phyloP scores from a whole-genome alignment of 306 rosid species.

The Lagenaria siceraria region DNA sequence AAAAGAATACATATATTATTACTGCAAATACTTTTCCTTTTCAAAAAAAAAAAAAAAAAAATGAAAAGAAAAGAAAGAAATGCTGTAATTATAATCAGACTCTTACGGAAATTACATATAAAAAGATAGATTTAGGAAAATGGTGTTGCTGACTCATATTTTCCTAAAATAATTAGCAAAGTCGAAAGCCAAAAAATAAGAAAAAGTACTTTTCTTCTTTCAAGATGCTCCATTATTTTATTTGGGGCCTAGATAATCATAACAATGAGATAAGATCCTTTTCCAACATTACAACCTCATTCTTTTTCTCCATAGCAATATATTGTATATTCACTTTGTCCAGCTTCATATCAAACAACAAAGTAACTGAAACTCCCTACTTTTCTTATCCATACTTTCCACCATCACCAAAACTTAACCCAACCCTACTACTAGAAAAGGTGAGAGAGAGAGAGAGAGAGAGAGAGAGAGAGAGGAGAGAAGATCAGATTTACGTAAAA shows the following conservation, averaged over 20 bases:
- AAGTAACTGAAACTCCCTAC: background rate
- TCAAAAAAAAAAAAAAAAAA: no score
- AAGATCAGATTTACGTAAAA: background rate
- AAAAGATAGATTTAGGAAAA: background rate
- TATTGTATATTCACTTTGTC: constrained; percentile 1
- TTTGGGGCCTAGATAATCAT: background rate
- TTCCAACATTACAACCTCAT: background rate
- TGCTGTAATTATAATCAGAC: background rate
- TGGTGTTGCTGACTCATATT: background rate
- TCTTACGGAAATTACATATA: background rate
- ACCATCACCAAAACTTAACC: background rate
- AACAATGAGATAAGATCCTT: constrained; percentile 3
- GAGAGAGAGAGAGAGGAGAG: background rate
- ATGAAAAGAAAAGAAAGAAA: background rate
- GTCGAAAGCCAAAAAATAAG: background rate
- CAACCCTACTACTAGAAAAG: background rate
- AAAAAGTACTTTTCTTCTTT: background rate
- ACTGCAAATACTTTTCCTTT: background rate
- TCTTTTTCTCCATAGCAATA: background rate
- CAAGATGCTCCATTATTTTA: constrained; percentile 2
- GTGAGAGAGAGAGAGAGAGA: background rate
- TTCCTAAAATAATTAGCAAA: background rate
- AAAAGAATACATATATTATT: background rate
- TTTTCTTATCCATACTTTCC: background rate
- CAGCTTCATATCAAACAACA: constrained; percentile 1